Evolutionary conservation across 169 alveolate genomes (phyloP), one percentile per base, ranked within the genome.

Genomic region (Plasmodium sp.): DNA sequence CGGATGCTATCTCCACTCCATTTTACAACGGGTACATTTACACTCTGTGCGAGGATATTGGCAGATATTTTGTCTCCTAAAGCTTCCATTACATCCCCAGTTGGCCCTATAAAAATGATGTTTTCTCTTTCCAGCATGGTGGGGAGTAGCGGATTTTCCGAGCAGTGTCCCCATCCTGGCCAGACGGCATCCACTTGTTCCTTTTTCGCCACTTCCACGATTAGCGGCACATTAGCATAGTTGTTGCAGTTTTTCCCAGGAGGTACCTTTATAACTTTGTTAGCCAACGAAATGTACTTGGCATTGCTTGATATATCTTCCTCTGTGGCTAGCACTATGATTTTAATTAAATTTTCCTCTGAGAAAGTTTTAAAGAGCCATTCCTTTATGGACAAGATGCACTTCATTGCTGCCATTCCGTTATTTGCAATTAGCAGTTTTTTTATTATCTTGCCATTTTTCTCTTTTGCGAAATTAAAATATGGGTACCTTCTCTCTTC

Each of bases 111-210:
- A 97, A 97, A 98, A 36, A 84, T 92, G 27, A 98, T 97, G 18
- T 97, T 97, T 96, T 88, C 94, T 22, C 83, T 93, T 91, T 95
- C 93, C 51, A 97, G 91, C 82, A 97, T 96, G 77, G 94, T 75
- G 93, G 99, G 98, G 45, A 98, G 96, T 73, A 90, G 84, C 14
- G 98, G 98, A 96, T 98, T 98, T 95, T 98, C 99, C 1, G 99
- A 98, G 5, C 99, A 97, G 93, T 98, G 99, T 16, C 99, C 99
- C 98, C 99, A 98, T 7, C 99, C 99, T 6, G 99, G 99, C 98
- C 99, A 98, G 18, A 98, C 99, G 5, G 99, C 99, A 93, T 98
- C 98, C 16, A 97, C 97, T 18, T 97, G 96, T 58, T 95, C 93
- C 58, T 96, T 97, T 48, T 96, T 96, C 3, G 97, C 97, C 41